These are phyloP conservation scores for Carallia pectinifolia DNA, from an alignment of 345 rosid species.

Conservation along the genomic window DNA sequence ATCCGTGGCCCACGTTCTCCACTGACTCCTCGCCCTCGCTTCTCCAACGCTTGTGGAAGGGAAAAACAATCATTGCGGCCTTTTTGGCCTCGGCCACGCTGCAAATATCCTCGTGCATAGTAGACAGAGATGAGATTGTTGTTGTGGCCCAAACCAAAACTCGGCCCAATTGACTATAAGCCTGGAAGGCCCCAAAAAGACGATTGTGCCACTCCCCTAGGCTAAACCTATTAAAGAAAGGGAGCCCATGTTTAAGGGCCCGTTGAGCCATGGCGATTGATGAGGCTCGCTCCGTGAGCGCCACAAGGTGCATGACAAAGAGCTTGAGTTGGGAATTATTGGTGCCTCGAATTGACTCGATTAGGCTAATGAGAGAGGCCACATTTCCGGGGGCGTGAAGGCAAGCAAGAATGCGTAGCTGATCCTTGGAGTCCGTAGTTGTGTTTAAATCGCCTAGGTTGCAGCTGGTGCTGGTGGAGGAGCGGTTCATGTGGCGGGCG, in stretches of 20 bases:
- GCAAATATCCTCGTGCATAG: conserved; percentile 46
- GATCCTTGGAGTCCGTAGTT: conserved; percentile 34
- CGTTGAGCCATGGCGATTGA: conserved; percentile 41
- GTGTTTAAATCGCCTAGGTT: conserved; percentile 47
- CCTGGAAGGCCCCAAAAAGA: conserved; percentile 19
- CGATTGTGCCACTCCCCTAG: conserved; percentile 7
- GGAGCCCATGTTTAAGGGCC: conserved; percentile 35
- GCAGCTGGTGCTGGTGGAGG: conserved; percentile 30
- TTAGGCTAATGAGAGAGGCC: conserved; percentile 56
- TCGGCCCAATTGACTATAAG: conserved; percentile 11
- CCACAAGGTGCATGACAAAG: conserved; percentile 37
- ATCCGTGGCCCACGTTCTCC: conserved; percentile 18
- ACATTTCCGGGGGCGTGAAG: conserved; percentile 63
- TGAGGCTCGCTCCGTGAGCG: conserved; percentile 34
- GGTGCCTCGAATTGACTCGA: conserved; percentile 57
- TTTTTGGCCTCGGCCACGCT: conserved; percentile 32
- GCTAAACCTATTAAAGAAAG: conserved; percentile 12
- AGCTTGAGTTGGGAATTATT: conserved; percentile 21
- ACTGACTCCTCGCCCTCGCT: conserved; percentile 16
- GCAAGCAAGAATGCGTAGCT: conserved; percentile 68
- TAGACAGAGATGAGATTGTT: conserved; percentile 28
- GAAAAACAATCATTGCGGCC: conserved; percentile 40
- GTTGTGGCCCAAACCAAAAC: conserved; percentile 19
- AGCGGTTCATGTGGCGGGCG: conserved; percentile 26
- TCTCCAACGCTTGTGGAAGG: conserved; percentile 31